Evolutionary conservation across 192 early-diverging fungal genomes (phyloP).

Genomic region (Coemansia sp.): DNA sequence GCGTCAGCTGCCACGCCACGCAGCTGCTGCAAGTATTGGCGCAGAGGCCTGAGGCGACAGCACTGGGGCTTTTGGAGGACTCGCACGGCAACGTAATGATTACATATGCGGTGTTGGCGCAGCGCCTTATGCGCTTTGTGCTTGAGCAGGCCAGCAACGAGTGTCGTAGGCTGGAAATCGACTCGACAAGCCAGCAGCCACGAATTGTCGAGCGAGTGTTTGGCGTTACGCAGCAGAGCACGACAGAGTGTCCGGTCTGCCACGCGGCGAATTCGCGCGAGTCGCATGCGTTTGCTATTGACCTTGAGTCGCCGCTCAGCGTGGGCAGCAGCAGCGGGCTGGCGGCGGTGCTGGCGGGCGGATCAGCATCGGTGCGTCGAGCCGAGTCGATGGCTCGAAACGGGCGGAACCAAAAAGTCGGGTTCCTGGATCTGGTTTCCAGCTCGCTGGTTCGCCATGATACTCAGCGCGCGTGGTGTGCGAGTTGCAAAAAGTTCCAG

Average conservation of each 20-base stretch:
- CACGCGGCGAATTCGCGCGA: constrained; percentile 57
- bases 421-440: constrained; percentile 27
- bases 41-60: constrained; percentile 78
- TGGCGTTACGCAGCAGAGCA: constrained; percentile 32
- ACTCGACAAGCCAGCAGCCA: neutral
- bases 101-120: constrained; percentile 70
- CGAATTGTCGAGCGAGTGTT: constrained; percentile 23
- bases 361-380: constrained; percentile 34
- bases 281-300: constrained; percentile 77
- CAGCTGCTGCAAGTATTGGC: constrained; percentile 85
- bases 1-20: constrained; percentile 91
- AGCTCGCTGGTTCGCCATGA: constrained; percentile 20
- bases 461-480: constrained; percentile 74
- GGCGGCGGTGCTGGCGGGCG: constrained; percentile 42
- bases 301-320: constrained; percentile 72
- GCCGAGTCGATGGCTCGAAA: constrained; percentile 24
- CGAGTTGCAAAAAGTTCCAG: constrained; percentile 78
- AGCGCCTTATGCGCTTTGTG: constrained; percentile 86
- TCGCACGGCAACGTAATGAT: constrained; percentile 58
- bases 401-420: constrained; percentile 4
- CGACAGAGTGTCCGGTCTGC: constrained; percentile 65
- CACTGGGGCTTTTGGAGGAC: constrained; percentile 83
- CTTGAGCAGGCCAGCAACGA: constrained; percentile 87
- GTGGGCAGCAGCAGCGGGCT: constrained; percentile 16
- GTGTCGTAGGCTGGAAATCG: constrained; percentile 26